Conservation (phyloP, 1,284 basidiomycete species). For the Ustilago hordei region DNA sequence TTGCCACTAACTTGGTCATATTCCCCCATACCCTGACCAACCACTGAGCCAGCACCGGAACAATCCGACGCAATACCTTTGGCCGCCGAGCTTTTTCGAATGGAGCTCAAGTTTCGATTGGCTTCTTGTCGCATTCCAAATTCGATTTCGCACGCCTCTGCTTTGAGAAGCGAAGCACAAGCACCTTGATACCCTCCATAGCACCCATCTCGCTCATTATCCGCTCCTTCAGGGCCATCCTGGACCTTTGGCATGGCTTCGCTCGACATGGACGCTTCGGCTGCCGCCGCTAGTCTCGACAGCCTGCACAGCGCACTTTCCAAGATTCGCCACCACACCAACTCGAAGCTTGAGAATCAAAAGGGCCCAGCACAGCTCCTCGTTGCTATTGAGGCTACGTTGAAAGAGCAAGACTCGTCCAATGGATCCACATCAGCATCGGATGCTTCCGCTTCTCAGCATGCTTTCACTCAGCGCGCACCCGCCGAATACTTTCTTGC, state of each 20-base stretch:
- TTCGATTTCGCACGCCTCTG: constrained; percentile 1
- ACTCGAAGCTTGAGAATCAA: constrained; percentile 85
- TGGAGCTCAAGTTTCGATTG: not conserved
- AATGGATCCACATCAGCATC: constrained; percentile 72
- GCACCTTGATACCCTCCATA: constrained; percentile 3
- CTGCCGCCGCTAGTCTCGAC: constrained; percentile 42
- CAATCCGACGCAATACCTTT: not conserved
- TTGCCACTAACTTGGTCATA: not conserved
- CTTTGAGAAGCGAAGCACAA: not conserved
- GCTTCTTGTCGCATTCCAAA: not conserved
- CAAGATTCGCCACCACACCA: constrained; percentile 89
- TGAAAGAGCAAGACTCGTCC: constrained; percentile 79
- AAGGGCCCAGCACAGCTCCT: constrained; percentile 90
- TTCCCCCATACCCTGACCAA: not conserved
- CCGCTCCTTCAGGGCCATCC: not conserved
- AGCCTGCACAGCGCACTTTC: constrained; percentile 65
- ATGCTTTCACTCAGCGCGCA: constrained; percentile 63
- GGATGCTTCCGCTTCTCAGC: constrained; percentile 77
- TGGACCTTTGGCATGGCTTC: constrained; percentile 28
- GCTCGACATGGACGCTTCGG: constrained; percentile 40
- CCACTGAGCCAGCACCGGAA: not conserved
- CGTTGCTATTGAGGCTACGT: constrained; percentile 86
- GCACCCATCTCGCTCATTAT: not conserved
- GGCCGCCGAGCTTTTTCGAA: not conserved
- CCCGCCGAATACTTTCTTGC: constrained; percentile 67